These are phyloP conservation scores for Aspergillus saccharolyticus DNA, from an alignment of 495 filamentous ascomycete genomes.

Conservation along the genomic window DNA sequence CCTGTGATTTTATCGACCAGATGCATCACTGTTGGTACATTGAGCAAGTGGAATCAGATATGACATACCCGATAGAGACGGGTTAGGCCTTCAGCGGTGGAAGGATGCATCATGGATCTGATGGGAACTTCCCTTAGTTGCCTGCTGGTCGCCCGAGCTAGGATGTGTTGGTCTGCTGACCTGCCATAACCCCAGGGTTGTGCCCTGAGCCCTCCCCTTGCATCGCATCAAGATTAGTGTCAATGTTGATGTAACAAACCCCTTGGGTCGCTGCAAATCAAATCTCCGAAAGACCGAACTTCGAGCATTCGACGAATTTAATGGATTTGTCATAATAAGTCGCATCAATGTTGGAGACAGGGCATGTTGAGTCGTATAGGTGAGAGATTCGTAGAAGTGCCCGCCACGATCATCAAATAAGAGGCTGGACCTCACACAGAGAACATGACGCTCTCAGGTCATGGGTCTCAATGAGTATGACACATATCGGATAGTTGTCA, in stretches of 20 bases:
- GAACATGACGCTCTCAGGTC: not conserved
- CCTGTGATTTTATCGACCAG: constrained; percentile 6
- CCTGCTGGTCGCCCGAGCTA: constrained; percentile 9
- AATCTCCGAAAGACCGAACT: constrained; percentile 1
- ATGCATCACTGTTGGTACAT: constrained; percentile 11
- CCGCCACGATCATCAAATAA: not conserved
- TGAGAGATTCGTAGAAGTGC: not conserved
- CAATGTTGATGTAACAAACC: constrained; percentile 14
- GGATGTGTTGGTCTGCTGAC: constrained; percentile 23
- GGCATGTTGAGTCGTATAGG: not conserved
- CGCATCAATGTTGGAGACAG: not conserved
- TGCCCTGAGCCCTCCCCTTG: constrained; percentile 31
- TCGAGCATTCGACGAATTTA: not conserved
- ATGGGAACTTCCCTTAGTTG: constrained; percentile 10
- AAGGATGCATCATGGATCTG: constrained; percentile 11
- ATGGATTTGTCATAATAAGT: not conserved
- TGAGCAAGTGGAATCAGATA: constrained; percentile 16
- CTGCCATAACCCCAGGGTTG: constrained; percentile 21
- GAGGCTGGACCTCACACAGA: not conserved
- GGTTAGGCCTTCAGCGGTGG: constrained; percentile 20
- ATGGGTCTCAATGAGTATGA: not conserved
- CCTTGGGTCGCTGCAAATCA: not conserved
- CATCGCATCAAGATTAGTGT: constrained; percentile 20
- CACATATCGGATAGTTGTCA: not conserved
- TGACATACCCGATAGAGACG: constrained; percentile 20